phyloP scores from a whole-genome alignment of 1,284 basidiomycete genomes.

The Boletus mariae region DNA sequence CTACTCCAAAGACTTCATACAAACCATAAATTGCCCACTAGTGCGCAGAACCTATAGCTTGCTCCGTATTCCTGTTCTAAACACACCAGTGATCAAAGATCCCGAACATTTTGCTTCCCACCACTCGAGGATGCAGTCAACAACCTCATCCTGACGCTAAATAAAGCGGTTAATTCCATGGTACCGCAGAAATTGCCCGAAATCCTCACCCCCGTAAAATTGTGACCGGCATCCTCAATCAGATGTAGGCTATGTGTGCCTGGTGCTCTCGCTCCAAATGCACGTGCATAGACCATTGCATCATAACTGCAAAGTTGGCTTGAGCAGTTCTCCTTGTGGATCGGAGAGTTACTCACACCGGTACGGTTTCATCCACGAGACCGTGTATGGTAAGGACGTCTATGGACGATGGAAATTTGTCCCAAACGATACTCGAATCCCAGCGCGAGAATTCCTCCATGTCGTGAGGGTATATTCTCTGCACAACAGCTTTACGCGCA shows the following conservation, averaged over 20 bases:
- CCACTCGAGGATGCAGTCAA: conserved; percentile 62
- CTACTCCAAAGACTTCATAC: too few species aligned
- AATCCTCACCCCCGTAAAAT: conserved; percentile 53
- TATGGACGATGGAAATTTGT: conserved; percentile 52
- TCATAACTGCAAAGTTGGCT: conserved; percentile 51
- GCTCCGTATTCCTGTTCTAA: conserved; percentile 49
- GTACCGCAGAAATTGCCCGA: neutral
- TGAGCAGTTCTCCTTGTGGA: conserved; percentile 1
- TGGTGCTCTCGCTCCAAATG: conserved; percentile 50
- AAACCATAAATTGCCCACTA: neutral
- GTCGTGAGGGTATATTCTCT: conserved; percentile 54
- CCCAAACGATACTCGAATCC: conserved; percentile 63
- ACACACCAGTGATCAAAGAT: conserved; percentile 53
- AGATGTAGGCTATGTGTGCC: conserved; percentile 67
- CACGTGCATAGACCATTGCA: conserved; percentile 61
- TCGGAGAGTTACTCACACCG: conserved; percentile 48
- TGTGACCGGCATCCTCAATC: conserved; percentile 71
- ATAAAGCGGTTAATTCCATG: conserved; percentile 3
- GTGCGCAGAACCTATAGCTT: conserved; percentile 37
- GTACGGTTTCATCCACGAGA: conserved; percentile 57
- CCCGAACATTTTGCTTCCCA: conserved; percentile 43
- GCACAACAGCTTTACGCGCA: conserved; percentile 52
- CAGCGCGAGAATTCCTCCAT: conserved; percentile 56
- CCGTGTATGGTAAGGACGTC: conserved; percentile 73
- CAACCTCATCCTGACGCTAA: conserved; percentile 56